Base-by-base conservation (phyloP, 148 eudicot genomes). In the Spergularia bocconei region DNA sequence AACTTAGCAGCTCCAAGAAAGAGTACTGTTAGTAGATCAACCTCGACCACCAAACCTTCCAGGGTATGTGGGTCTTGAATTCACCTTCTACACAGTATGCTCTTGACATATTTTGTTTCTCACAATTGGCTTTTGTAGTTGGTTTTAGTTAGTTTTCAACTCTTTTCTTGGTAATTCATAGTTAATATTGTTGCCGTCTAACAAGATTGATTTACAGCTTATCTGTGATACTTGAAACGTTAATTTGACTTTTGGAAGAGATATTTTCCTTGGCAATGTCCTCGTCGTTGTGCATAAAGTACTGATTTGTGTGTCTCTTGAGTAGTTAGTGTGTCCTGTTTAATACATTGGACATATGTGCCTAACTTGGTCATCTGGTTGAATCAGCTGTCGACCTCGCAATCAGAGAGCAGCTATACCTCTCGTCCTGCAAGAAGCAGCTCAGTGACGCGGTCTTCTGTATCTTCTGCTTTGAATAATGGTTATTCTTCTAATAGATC, bases 391-490 rank as follows among this genome's bases (percentile, higher is more conserved):
- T 89, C 97, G 48, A 88, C 87, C 23, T 84, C 89, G 20, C 92
- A 90, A 52, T 81, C 87, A 53, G 98, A 92, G 85, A 89, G 79
- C 90, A 87, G 72, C 59, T 83, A 79, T 75, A 72, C 85, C 41
- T 77, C 90, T 41, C 85, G 93, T 76, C 96, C 91, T 67, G 80
- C 88, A 51, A 82, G 98, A 80, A 95, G 97, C 87, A 92, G 87
- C 84, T 95, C 98, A 20, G 93, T 89, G 72, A 90, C 97, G 25
- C 96, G 98, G 57, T 79, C 96, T 59, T 86, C 98, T n/a, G 65
- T 90, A 52, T 87, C 98, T 66, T 87, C 71, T 56, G 82, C 81
- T 16, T 88, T 83, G 29, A 87, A 82, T 82, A 87, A 82, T 72
- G 81, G 83, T 70, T 87, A 85, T 60, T 79, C 82, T 75, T 92